These are phyloP conservation scores for Moniliophthora roreri DNA, from an alignment of 1,284 basidiomycete genomes.

Conservation along the genomic window DNA sequence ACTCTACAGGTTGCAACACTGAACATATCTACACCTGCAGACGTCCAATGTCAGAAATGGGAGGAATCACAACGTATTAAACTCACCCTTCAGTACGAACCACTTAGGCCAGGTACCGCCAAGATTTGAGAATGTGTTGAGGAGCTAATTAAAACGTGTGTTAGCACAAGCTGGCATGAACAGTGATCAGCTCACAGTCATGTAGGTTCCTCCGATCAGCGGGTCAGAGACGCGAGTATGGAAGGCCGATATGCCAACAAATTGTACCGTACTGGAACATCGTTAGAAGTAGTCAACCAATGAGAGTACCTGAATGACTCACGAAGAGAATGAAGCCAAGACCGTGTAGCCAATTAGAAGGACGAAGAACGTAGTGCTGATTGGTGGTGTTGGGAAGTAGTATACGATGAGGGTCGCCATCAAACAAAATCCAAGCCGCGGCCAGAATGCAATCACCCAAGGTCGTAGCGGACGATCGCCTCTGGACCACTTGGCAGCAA, in stretches of 20 bases:
- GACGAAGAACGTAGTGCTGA: slow-evolving; percentile 79
- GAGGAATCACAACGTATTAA: background rate
- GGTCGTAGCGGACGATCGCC: slow-evolving; percentile 76
- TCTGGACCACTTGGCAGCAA: slow-evolving; percentile 92
- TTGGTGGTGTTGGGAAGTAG: slow-evolving; percentile 80
- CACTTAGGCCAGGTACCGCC: slow-evolving; percentile 98
- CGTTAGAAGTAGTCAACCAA: background rate
- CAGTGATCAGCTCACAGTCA: slow-evolving; percentile 69
- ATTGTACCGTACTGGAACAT: slow-evolving; percentile 84
- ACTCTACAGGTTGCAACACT: slow-evolving; percentile 82
- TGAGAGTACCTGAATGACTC: slow-evolving; percentile 26
- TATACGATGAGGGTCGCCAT: slow-evolving; percentile 81
- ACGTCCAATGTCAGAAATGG: slow-evolving; percentile 10
- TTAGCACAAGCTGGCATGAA: background rate
- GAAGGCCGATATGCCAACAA: slow-evolving; percentile 97
- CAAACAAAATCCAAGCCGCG: slow-evolving; percentile 73
- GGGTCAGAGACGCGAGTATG: slow-evolving; percentile 98
- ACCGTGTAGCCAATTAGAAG: slow-evolving; percentile 84
- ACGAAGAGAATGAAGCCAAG: slow-evolving; percentile 84
- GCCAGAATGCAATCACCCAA: slow-evolving; percentile 94
- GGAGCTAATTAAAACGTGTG: slow-evolving; percentile 55
- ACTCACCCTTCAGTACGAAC: slow-evolving; percentile 83
- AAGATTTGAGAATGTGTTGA: slow-evolving; percentile 96
- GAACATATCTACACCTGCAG: slow-evolving; percentile 79
- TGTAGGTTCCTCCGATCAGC: slow-evolving; percentile 96